phyloP scores from a whole-genome alignment of 2,329 filamentous ascomycete genomes.

The Colletotrichum abscissum region DNA sequence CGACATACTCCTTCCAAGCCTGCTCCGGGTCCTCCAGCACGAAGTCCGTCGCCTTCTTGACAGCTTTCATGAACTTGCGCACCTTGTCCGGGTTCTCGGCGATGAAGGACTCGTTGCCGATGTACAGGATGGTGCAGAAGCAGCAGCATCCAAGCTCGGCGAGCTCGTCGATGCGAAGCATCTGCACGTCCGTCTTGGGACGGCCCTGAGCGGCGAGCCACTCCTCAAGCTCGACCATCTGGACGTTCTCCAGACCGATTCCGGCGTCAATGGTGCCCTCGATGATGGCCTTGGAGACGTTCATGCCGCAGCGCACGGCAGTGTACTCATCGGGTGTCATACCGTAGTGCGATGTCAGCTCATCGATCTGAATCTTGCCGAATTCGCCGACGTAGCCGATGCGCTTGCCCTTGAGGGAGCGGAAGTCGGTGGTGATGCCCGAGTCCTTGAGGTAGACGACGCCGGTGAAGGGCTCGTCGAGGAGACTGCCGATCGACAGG shows the following conservation, averaged over 20 bases:
- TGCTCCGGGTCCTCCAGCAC: constrained; percentile 71
- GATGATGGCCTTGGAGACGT: constrained; percentile 82
- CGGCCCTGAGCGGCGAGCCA: constrained; percentile 75
- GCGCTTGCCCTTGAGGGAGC: constrained; percentile 78
- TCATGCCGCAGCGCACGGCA: constrained; percentile 83
- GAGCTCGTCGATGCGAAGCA: constrained; percentile 85
- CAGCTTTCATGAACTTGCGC: constrained; percentile 74
- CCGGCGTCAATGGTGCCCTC: constrained; percentile 79
- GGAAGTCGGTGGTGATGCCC: constrained; percentile 81
- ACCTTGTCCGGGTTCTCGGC: constrained; percentile 74
- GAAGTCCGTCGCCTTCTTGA: constrained; percentile 80
- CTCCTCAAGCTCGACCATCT: constrained; percentile 85
- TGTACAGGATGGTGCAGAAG: constrained; percentile 86
- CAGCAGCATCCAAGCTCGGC: constrained; percentile 85
- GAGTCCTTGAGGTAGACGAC: constrained; percentile 81
- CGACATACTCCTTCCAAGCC: constrained; percentile 77
- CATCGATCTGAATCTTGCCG: constrained; percentile 86
- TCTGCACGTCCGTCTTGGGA: constrained; percentile 76
- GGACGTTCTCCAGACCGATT: constrained; percentile 82
- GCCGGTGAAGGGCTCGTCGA: constrained; percentile 84
- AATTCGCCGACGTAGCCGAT: constrained; percentile 87
- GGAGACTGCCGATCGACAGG: constrained; percentile 77
- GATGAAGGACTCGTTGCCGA: constrained; percentile 79
- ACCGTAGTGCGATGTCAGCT: constrained; percentile 81
- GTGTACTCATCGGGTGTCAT: constrained; percentile 80